Evolutionary conservation across 306 rosid genomes (phyloP).

Genomic region (Rosa multiflora): DNA sequence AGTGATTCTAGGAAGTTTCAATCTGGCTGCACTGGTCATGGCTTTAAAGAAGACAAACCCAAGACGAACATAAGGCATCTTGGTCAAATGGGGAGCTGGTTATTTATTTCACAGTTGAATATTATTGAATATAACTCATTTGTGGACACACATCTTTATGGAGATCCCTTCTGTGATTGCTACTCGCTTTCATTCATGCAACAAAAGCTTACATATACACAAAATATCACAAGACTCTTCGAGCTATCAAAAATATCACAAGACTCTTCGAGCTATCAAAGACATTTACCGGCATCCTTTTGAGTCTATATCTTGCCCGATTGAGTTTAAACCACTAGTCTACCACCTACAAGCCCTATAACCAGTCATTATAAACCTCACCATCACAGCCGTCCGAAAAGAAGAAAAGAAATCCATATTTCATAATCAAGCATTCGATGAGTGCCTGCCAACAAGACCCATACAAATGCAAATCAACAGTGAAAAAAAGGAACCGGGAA

Average conservation of each 20-base stretch:
- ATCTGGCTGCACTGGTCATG: neutral
- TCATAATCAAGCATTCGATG: neutral
- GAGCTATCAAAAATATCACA: too few relatives aligned
- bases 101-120: neutral
- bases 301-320: too few relatives aligned
- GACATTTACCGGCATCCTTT: too few relatives aligned
- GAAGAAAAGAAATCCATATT: neutral
- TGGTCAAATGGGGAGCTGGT: neutral
- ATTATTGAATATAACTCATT: too few relatives aligned
- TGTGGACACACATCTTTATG: neutral
- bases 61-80: neutral
- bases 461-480: neutral
- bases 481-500: neutral
- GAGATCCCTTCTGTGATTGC: neutral
- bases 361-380: too few relatives aligned
- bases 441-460: neutral
- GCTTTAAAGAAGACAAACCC: neutral
- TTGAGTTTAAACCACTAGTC: too few relatives aligned
- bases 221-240: too few relatives aligned
- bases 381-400: too few relatives aligned
- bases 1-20: neutral
- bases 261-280: too few relatives aligned
- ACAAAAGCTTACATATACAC: neutral
- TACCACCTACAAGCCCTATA: too few relatives aligned
- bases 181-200: neutral